Conservation (phyloP, 2,329 filamentous ascomycete genomes). For the Ophiocordyceps polyrhachis-furcata region DNA sequence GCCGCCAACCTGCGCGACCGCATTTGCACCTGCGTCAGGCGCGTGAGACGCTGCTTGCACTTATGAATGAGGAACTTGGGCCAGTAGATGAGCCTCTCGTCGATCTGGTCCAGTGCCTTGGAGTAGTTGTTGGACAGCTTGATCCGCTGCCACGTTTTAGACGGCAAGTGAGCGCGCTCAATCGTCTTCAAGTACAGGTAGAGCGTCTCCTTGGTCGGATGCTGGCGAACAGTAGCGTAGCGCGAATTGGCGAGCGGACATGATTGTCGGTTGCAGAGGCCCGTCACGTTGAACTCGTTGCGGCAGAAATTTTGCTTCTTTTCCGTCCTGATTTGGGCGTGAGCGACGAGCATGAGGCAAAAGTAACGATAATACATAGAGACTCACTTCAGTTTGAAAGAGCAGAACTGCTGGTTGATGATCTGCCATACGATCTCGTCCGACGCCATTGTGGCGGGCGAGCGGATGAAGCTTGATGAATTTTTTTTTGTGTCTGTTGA, state of each 20-base stretch:
- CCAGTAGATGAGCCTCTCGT: constrained; percentile 77
- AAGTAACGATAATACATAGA: background rate
- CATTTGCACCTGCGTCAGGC: constrained; percentile 82
- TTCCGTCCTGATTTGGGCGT: constrained; percentile 41
- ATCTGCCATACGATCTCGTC: constrained; percentile 98
- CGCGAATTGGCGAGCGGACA: constrained; percentile 82
- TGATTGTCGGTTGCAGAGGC: constrained; percentile 70
- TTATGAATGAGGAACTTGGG: constrained; percentile 87
- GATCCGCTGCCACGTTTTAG: constrained; percentile 87
- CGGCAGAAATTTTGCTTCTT: constrained; percentile 88
- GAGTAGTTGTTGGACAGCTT: constrained; percentile 80
- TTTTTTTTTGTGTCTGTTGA: background rate
- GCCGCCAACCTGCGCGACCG: constrained; percentile 61
- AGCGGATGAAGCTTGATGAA: constrained; percentile 2
- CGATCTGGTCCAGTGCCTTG: constrained; percentile 73
- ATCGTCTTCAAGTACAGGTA: constrained; percentile 97
- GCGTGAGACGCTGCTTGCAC: constrained; percentile 87
- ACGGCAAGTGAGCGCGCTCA: constrained; percentile 73
- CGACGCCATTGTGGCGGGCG: constrained; percentile 46
- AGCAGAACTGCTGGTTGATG: constrained; percentile 89
- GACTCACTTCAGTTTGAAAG: constrained; percentile 75
- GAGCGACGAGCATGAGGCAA: background rate
- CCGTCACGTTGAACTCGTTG: constrained; percentile 79
- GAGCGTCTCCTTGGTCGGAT: constrained; percentile 62
- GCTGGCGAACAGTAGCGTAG: constrained; percentile 78